Evolutionary conservation across 441 rosid genomes (phyloP).

Genomic region (Mallotus repandus): DNA sequence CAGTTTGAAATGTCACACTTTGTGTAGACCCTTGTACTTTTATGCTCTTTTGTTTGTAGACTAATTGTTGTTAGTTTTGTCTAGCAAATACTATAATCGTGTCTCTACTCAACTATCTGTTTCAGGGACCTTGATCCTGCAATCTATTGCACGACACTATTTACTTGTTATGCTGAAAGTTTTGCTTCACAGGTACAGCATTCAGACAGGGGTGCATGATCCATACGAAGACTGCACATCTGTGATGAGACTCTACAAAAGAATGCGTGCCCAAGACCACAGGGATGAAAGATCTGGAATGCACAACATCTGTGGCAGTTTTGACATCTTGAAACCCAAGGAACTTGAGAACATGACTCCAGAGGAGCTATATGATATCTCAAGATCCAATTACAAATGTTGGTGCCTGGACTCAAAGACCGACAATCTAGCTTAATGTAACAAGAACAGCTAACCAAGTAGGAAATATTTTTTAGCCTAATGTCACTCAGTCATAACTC

Average conservation of each 20-base stretch:
- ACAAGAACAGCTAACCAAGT: not conserved
- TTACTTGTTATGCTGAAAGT: not conserved
- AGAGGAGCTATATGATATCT: constrained; percentile 52
- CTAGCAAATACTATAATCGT: no score
- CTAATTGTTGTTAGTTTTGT: no score
- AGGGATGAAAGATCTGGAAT: constrained; percentile 23
- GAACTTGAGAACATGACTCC: constrained; percentile 65
- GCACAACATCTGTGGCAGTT: constrained; percentile 23
- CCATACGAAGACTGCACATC: constrained; percentile 70
- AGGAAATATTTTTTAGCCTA: not conserved
- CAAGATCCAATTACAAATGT: constrained; percentile 51
- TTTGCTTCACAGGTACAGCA: constrained; percentile 46
- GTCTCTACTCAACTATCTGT: no score
- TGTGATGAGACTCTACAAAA: constrained; percentile 70
- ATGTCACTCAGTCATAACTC: no score
- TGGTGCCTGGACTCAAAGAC: constrained; percentile 57
- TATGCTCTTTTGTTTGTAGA: no score
- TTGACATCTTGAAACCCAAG: constrained; percentile 38
- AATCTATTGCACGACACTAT: not conserved
- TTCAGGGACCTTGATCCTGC: not conserved
- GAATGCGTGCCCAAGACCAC: constrained; percentile 56
- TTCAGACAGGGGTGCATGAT: constrained; percentile 55
- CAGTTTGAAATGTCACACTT: no score
- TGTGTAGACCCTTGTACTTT: no score
- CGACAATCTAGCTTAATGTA: constrained; percentile 12